These are phyloP conservation scores for Pseudoturritis turrita DNA, from an alignment of 345 rosid genomes.

Conservation along the genomic window DNA sequence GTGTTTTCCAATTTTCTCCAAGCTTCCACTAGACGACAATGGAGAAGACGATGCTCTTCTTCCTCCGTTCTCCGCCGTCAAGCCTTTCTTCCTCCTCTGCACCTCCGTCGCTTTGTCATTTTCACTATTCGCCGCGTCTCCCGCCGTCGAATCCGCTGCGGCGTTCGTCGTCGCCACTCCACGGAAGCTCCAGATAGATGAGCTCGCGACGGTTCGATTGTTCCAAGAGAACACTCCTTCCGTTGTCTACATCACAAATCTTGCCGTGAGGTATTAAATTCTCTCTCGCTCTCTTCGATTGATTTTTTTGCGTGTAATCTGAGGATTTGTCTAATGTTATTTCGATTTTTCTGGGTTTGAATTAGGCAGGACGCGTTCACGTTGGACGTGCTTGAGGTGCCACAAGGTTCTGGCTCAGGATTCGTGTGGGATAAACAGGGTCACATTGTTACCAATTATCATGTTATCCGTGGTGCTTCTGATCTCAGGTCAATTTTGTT, in stretches of 20 bases:
- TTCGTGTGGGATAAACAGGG: conserved; percentile 90
- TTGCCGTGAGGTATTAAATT: conserved; percentile 56
- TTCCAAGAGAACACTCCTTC: conserved; percentile 96
- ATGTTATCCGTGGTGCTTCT: conserved; percentile 96
- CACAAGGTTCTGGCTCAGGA: conserved; percentile 96
- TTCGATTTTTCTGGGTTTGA: not conserved
- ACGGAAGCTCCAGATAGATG: conserved; percentile 74
- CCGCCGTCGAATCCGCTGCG: conserved; percentile 42
- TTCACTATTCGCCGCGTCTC: conserved; percentile 47
- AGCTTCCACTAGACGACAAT: conserved; percentile 24
- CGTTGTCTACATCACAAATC: conserved; percentile 91
- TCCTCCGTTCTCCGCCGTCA: conserved; percentile 27
- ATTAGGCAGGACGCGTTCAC: conserved; percentile 93
- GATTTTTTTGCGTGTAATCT: not conserved
- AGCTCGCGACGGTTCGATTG: conserved; percentile 86
- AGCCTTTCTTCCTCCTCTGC: conserved; percentile 52
- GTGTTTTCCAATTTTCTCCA: conserved; percentile 15
- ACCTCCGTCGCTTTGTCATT: conserved; percentile 69
- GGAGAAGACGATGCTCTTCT: not conserved
- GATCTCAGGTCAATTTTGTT: conserved; percentile 62
- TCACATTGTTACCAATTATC: conserved; percentile 88
- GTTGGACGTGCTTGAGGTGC: conserved; percentile 90
- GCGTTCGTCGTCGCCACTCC: conserved; percentile 71
- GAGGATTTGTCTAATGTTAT: not conserved
- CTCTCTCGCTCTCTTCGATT: not conserved